Percentiles rank a stretch among this genome's conserved stretches.
Evolutionary conservation across 2,329 filamentous ascomycete genomes (phyloP).

Genomic region (Penicillium sp.): DNA sequence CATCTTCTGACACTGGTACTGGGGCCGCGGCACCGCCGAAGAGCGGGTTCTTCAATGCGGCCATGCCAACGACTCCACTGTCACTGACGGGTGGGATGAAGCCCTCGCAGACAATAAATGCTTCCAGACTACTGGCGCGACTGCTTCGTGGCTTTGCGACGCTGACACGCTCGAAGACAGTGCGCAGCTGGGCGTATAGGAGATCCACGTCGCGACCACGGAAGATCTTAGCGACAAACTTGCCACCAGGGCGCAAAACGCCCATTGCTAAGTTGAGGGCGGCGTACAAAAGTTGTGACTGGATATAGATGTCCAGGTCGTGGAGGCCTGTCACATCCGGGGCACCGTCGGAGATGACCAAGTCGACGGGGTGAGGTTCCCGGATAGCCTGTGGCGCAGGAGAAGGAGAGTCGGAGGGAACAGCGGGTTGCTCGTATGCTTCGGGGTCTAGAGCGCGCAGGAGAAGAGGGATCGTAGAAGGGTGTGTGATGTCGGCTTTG

Average conservation of each 20-base stretch:
- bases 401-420: conserved; percentile 29
- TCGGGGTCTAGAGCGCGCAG: conserved; percentile 80
- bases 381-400: conserved; percentile 43
- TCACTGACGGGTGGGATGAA: conserved; percentile 69
- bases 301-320: conserved; percentile 97
- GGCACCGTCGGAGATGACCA: conserved; percentile 92
- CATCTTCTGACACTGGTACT: conserved; percentile 29
- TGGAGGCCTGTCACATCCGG: conserved; percentile 96
- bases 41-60: conserved; percentile 40
- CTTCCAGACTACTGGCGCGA: conserved; percentile 93
- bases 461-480: conserved; percentile 87
- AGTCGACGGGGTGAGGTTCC: conserved; percentile 77
- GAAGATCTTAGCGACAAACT: conserved; percentile 98
- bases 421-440: conserved; percentile 50
- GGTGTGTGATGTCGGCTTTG: conserved; percentile 95
- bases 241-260: conserved; percentile 87
- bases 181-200: conserved; percentile 88
- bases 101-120: conserved; percentile 92
- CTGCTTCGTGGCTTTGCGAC: conserved; percentile 94
- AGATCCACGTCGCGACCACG: conserved; percentile 92
- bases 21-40: conserved; percentile 42
- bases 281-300: conserved; percentile 91
- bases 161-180: conserved; percentile 83
- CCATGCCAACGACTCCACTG: conserved; percentile 51
- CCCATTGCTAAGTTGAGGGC: conserved; percentile 92